Evolutionary conservation across 2,329 filamentous ascomycete species (phyloP).

Genomic region (Metarhizium humberi): DNA sequence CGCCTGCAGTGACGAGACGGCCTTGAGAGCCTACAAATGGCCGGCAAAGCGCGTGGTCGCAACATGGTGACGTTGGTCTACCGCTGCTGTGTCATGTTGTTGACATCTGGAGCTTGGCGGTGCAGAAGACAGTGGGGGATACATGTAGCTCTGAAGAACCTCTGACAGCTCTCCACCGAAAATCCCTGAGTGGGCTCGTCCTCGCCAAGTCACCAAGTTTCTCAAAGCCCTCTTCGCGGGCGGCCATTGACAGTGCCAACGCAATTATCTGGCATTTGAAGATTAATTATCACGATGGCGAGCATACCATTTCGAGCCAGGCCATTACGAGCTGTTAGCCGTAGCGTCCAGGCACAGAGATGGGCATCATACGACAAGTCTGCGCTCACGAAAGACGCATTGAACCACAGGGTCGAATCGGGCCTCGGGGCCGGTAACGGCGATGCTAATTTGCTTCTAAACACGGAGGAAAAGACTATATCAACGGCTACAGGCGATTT

Average conservation of each 20-base stretch:
- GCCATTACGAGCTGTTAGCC: conserved; percentile 8
- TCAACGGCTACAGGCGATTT: conserved; percentile 35
- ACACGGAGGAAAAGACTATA: conserved; percentile 33
- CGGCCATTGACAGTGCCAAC: background rate
- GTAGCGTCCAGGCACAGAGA: conserved; percentile 11
- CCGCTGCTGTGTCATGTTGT: conserved; percentile 2
- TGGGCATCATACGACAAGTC: conserved; percentile 23
- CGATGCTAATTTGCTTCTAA: conserved; percentile 22
- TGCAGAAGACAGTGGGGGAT: too few relatives aligned
- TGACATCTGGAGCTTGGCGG: background rate
- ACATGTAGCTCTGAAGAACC: too few relatives aligned
- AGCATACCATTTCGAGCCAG: conserved; percentile 9
- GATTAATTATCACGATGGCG: background rate
- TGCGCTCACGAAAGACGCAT: conserved; percentile 18
- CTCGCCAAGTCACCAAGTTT: background rate
- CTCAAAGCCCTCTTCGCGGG: background rate
- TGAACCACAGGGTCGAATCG: conserved; percentile 21
- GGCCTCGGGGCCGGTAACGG: conserved; percentile 21
- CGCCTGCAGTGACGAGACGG: conserved; percentile 26
- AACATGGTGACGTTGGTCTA: conserved; percentile 14
- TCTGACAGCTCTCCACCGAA: conserved; percentile 2
- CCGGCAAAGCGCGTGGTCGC: conserved; percentile 19
- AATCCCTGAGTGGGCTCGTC: background rate
- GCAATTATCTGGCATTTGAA: background rate
- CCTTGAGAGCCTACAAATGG: conserved; percentile 19